Percentiles rank a stretch among this genome's conserved stretches.
phyloP scores from a whole-genome alignment of 2,329 filamentous ascomycete genomes.

The Exophiala xenobiotica region DNA sequence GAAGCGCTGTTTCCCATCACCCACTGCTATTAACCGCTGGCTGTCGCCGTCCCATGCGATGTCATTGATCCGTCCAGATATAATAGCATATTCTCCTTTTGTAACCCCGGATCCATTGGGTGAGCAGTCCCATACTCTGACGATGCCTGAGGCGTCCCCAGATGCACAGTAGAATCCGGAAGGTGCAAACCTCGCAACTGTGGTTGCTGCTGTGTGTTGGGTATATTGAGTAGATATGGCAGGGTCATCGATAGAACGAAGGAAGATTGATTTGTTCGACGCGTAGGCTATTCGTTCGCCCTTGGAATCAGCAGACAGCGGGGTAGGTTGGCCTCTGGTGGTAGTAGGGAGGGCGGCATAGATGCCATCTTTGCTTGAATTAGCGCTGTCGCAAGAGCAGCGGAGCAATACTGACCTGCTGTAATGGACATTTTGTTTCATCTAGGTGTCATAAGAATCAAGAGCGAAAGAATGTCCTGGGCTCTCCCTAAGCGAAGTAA shows the following conservation, averaged over 20 bases:
- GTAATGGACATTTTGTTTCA: slow-evolving; percentile 44
- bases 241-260: slow-evolving; percentile 90
- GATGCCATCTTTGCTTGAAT: slow-evolving; percentile 59
- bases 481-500: no score
- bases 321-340: slow-evolving; percentile 80
- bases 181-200: slow-evolving; percentile 89
- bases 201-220: slow-evolving; percentile 82
- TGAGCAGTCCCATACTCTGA: slow-evolving; percentile 87
- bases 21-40: slow-evolving; percentile 92
- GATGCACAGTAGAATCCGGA: slow-evolving; percentile 94
- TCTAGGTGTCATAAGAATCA: slow-evolving; percentile 3
- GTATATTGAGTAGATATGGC: slow-evolving; percentile 85
- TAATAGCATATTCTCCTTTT: slow-evolving; percentile 92
- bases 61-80: slow-evolving; percentile 92
- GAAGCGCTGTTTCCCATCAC: slow-evolving; percentile 89
- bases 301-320: slow-evolving; percentile 82
- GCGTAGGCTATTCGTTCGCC: slow-evolving; percentile 92
- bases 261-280: slow-evolving; percentile 93
- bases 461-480: no score
- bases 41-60: slow-evolving; percentile 97
- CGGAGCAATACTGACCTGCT: slow-evolving; percentile 37
- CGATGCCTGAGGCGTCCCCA: slow-evolving; percentile 79
- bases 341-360: slow-evolving; percentile 84
- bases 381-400: slow-evolving; percentile 15
- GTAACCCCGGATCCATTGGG: slow-evolving; percentile 72